phyloP scores from a whole-genome alignment of 768 basidiomycete species.

The Boletus insuetus region DNA sequence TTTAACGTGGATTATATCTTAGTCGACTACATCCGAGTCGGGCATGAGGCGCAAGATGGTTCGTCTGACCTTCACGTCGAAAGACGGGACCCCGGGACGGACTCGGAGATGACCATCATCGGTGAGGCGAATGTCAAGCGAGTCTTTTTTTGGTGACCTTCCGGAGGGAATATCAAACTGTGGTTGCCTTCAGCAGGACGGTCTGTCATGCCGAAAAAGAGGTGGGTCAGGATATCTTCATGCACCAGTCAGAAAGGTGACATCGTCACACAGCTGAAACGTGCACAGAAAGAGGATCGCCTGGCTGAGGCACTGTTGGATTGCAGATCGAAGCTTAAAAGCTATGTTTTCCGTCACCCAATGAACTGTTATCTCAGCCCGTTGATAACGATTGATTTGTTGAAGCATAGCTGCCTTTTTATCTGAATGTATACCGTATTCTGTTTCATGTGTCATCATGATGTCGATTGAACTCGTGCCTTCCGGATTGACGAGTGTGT shows the following conservation, averaged over 20 bases:
- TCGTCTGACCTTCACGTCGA: conserved; percentile 51
- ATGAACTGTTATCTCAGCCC: conserved; percentile 3
- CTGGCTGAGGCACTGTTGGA: conserved; percentile 78
- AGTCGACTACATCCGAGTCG: conserved; percentile 62
- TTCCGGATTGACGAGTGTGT: too few relatives aligned
- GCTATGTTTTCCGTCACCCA: conserved; percentile 39
- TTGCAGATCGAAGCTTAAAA: conserved; percentile 79
- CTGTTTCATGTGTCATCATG: conserved; percentile 4
- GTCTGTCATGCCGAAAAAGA: conserved; percentile 43
- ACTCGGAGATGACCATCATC: too few relatives aligned
- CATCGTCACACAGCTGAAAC: conserved; percentile 57
- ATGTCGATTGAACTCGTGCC: conserved; percentile 11
- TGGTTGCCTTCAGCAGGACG: too few relatives aligned
- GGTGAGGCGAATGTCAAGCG: too few relatives aligned
- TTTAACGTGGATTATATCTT: conserved; percentile 2
- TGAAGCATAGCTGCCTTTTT: conserved; percentile 19
- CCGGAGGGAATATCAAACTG: too few relatives aligned
- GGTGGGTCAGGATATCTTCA: conserved; percentile 38
- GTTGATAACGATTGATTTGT: conserved; percentile 45
- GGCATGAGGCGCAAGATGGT: conserved; percentile 80
- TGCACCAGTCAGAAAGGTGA: conserved; percentile 1
- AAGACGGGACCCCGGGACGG: conserved; percentile 33
- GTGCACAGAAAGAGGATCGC: conserved; percentile 75
- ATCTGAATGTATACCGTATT: conserved; percentile 10
- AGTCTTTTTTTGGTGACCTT: too few relatives aligned